Conservation (phyloP, 1,284 basidiomycete genomes). For the Heterobasidion parviporum region DNA sequence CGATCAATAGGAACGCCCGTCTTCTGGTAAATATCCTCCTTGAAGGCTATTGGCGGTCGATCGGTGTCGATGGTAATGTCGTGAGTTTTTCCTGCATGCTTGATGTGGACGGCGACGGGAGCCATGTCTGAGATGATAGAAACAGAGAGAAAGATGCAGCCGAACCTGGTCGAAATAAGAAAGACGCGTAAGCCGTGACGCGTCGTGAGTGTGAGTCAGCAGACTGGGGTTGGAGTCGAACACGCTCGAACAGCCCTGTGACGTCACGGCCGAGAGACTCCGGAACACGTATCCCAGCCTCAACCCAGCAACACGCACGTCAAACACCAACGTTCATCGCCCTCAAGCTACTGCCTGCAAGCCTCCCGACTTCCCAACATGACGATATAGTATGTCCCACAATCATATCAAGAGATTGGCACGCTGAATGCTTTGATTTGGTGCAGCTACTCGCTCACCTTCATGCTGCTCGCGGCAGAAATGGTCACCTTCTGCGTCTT, state of each 20-base stretch:
- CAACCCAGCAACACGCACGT: background rate
- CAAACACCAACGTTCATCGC: background rate
- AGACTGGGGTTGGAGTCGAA: background rate
- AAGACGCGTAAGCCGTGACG: conserved; percentile 2
- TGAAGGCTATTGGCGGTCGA: conserved; percentile 68
- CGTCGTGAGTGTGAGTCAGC: background rate
- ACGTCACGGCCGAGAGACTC: background rate
- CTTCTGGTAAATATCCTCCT: conserved; percentile 70
- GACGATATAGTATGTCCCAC: conserved; percentile 59
- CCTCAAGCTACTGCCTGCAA: background rate
- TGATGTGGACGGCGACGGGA: conserved; percentile 70
- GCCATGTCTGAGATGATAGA: conserved; percentile 35
- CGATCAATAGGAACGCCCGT: conserved; percentile 87
- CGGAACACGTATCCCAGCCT: background rate
- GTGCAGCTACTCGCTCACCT: conserved; percentile 67
- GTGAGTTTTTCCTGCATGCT: conserved; percentile 83
- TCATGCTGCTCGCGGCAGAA: conserved; percentile 69
- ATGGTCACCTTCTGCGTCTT: conserved; percentile 72
- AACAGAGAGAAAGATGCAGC: background rate
- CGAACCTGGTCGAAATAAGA: background rate
- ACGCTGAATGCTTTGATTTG: background rate
- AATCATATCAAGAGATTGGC: background rate
- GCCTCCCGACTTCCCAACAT: conserved; percentile 23
- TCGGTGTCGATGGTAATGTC: conserved; percentile 61
- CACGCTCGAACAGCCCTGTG: background rate